Percentiles rank a stretch among this genome's conserved stretches.
Evolutionary conservation across 1,284 basidiomycete genomes (phyloP).

Genomic region (Sphaerobolus stellatus): DNA sequence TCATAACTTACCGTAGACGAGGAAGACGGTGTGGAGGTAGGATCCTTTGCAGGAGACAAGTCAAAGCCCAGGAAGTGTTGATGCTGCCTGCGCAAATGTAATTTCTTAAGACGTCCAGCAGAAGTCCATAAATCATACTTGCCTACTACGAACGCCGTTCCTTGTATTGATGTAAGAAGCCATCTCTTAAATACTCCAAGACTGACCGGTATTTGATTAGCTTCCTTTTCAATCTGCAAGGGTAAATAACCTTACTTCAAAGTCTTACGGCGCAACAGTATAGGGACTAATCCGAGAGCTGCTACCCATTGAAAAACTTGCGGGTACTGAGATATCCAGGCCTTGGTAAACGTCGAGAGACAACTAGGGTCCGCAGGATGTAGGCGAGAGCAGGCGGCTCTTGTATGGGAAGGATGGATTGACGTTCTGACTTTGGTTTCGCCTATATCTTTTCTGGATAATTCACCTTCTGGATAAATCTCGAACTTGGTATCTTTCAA

Average conservation of each 20-base stretch:
- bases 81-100: constrained; percentile 8
- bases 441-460: too few species aligned
- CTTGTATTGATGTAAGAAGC: constrained; percentile 13
- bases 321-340: constrained; percentile 12
- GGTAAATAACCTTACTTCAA: constrained; percentile 5
- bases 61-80: constrained; percentile 17
- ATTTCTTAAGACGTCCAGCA: too few species aligned
- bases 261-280: neutral
- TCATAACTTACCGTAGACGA: constrained; percentile 9
- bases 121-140: too few species aligned
- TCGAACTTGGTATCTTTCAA: constrained; percentile 9
- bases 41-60: constrained; percentile 16
- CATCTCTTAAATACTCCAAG: constrained; percentile 11
- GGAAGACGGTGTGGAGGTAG: constrained; percentile 4
- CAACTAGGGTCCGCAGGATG: constrained; percentile 16
- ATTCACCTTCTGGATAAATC: constrained; percentile 3
- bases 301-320: constrained; percentile 14
- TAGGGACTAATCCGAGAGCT: constrained; percentile 9
- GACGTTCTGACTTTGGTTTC: too few species aligned
- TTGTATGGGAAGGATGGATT: neutral
- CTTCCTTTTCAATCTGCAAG: neutral
- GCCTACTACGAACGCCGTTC: constrained; percentile 16
- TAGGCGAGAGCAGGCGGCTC: constrained; percentile 12
- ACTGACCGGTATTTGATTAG: neutral
- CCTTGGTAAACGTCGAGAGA: constrained; percentile 12